These are phyloP conservation scores for Phytophthora pinifolia DNA, from an alignment of 352 stramenopile species.

Conservation along the genomic window DNA sequence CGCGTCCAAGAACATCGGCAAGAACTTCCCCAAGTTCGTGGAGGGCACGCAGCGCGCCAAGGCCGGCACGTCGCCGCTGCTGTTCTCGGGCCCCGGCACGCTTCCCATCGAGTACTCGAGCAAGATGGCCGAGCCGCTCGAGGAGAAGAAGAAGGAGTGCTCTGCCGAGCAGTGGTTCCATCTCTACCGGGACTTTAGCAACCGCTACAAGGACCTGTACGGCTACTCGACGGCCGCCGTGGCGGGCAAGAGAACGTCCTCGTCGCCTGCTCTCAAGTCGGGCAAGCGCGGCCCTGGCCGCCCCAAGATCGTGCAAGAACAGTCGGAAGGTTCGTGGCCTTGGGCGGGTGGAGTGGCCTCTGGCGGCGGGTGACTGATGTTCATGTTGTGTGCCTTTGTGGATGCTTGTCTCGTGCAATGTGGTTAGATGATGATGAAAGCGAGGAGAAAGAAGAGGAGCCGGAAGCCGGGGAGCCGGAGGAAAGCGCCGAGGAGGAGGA, in stretches of 20 bases:
- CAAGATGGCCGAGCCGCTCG: constrained; percentile 55
- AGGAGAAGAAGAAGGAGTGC: constrained; percentile 47
- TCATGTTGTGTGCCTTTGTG: background rate
- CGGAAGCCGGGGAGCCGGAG: constrained; percentile 28
- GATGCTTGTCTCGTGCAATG: background rate
- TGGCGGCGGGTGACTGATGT: background rate
- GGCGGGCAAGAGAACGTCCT: constrained; percentile 18
- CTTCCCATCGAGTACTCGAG: constrained; percentile 82
- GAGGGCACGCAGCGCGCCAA: constrained; percentile 72
- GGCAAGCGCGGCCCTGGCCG: constrained; percentile 23
- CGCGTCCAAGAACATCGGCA: constrained; percentile 78
- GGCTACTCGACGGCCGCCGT: constrained; percentile 30
- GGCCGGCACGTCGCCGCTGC: constrained; percentile 60
- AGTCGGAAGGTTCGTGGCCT: constrained; percentile 25
- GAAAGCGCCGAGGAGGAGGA: constrained; percentile 32
- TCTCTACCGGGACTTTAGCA: constrained; percentile 71
- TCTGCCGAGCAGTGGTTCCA: constrained; percentile 59
- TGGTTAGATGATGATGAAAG: constrained; percentile 30
- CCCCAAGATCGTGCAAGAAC: constrained; percentile 16
- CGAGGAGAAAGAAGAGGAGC: constrained; percentile 43
- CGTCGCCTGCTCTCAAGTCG: constrained; percentile 10
- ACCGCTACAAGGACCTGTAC: constrained; percentile 53
- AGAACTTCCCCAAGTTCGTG: constrained; percentile 76
- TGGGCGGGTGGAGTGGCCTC: background rate
- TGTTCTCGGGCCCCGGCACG: constrained; percentile 65